A percentile compares a stretch with the other conserved stretches of the same genome.
Conservation (phyloP, 2,329 filamentous ascomycete species). For the Fusarium foetens region DNA sequence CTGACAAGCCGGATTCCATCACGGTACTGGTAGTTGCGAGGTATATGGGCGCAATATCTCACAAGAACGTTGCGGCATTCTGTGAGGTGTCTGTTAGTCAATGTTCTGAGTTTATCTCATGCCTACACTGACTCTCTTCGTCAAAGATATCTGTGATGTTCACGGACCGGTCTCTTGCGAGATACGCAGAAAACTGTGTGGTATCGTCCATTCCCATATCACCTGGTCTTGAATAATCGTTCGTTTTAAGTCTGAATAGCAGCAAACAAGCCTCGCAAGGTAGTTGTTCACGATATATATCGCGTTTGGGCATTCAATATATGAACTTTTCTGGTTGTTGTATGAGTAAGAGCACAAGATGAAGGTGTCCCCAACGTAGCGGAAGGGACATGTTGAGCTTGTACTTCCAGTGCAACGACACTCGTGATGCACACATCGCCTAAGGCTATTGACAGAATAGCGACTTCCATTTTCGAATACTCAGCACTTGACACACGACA, state of each 20-base stretch:
- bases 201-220: slow-evolving; percentile 20
- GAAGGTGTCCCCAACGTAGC: neutral
- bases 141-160: slow-evolving; percentile 27
- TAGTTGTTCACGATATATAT: neutral
- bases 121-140: slow-evolving; percentile 35
- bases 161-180: neutral
- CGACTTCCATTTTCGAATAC: neutral
- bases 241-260: neutral
- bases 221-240: neutral
- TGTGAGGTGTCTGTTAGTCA: slow-evolving; percentile 29
- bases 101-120: neutral
- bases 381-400: neutral
- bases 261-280: neutral
- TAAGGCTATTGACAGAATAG: neutral
- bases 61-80: slow-evolving; percentile 59
- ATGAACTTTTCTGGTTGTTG: neutral
- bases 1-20: slow-evolving; percentile 56
- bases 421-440: neutral
- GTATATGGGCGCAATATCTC: slow-evolving; percentile 56
- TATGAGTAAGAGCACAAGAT: no score
- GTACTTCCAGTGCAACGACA: neutral
- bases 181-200: neutral
- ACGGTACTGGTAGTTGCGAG: slow-evolving; percentile 58
- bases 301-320: neutral
- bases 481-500: neutral